Evolutionary conservation across 495 filamentous ascomycete genomes (phyloP).

Genomic region (Aeminium ludgeri): DNA sequence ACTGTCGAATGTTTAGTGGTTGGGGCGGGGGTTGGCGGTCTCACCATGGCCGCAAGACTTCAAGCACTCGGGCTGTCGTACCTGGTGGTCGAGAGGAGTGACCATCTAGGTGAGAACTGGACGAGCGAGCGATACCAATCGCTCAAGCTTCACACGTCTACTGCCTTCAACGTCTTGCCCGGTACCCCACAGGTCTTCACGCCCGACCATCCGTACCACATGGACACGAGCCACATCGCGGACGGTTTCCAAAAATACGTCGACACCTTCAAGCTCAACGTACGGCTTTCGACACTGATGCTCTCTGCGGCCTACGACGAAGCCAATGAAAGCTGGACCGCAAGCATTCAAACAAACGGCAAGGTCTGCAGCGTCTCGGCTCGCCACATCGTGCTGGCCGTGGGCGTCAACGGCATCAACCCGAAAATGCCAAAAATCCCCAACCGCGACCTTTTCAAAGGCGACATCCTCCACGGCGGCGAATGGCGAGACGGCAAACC

Average conservation of each 20-base stretch:
- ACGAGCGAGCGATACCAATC: slow-evolving; percentile 21
- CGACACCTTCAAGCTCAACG: slow-evolving; percentile 23
- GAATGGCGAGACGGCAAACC: slow-evolving; percentile 17
- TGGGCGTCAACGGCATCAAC: background rate
- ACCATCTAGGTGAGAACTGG: slow-evolving; percentile 24
- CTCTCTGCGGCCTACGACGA: slow-evolving; percentile 17
- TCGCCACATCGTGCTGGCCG: background rate
- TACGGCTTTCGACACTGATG: slow-evolving; percentile 19
- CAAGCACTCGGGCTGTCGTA: slow-evolving; percentile 22
- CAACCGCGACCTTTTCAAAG: slow-evolving; percentile 16
- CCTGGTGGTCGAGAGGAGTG: slow-evolving; percentile 22
- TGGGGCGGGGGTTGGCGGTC: slow-evolving; percentile 19
- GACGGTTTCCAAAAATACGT: slow-evolving; percentile 21
- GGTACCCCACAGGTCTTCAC: slow-evolving; percentile 16
- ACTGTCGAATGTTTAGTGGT: slow-evolving; percentile 17
- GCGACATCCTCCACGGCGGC: slow-evolving; percentile 24
- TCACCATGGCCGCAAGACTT: slow-evolving; percentile 21
- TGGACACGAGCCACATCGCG: slow-evolving; percentile 19
- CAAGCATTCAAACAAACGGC: slow-evolving; percentile 4
- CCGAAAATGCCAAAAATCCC: background rate
- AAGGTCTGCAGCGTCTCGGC: background rate
- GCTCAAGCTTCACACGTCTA: slow-evolving; percentile 20
- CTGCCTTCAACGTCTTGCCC: slow-evolving; percentile 10
- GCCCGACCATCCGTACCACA: slow-evolving; percentile 23
- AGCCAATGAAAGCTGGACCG: slow-evolving; percentile 17